These are phyloP conservation scores for Termitomyces sp. DNA, from an alignment of 768 basidiomycete species.

Conservation along the genomic window DNA sequence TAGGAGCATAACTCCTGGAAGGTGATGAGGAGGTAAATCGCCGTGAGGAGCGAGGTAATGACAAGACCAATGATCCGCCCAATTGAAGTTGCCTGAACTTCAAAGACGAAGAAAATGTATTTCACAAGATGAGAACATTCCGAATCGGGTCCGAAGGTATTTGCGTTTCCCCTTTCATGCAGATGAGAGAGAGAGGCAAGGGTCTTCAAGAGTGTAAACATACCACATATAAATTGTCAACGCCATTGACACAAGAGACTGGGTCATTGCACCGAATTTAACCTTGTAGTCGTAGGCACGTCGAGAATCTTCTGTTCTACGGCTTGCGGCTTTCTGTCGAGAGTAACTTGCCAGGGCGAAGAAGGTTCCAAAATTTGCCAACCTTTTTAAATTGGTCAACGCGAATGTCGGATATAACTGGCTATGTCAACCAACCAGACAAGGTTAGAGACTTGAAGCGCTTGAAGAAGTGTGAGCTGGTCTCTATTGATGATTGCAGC, in stretches of 20 bases:
- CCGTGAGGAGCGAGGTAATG: conserved; percentile 27
- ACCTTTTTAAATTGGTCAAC: conserved; percentile 20
- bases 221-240: conserved; percentile 37
- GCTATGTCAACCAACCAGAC: conserved; percentile 29
- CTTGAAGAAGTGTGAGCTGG: conserved; percentile 36
- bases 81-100: conserved; percentile 25
- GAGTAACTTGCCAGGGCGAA: conserved; percentile 39
- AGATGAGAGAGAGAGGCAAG: neutral
- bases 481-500: conserved; percentile 31
- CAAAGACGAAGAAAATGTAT: conserved; percentile 32
- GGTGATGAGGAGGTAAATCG: conserved; percentile 28
- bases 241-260: conserved; percentile 34
- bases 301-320: neutral
- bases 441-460: conserved; percentile 36
- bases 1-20: conserved; percentile 31
- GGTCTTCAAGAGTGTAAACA: neutral
- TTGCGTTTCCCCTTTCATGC: conserved; percentile 24
- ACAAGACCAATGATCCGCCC: conserved; percentile 30
- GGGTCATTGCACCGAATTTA: conserved; percentile 35
- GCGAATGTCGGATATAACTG: neutral
- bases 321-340: conserved; percentile 29
- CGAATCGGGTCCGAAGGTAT: conserved; percentile 22
- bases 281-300: conserved; percentile 26
- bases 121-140: conserved; percentile 27
- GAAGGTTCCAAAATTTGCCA: conserved; percentile 40